Percentiles rank a stretch among this genome's conserved stretches.
phyloP scores from a whole-genome alignment of 1,284 basidiomycete genomes.

The Ganoderma boninense region DNA sequence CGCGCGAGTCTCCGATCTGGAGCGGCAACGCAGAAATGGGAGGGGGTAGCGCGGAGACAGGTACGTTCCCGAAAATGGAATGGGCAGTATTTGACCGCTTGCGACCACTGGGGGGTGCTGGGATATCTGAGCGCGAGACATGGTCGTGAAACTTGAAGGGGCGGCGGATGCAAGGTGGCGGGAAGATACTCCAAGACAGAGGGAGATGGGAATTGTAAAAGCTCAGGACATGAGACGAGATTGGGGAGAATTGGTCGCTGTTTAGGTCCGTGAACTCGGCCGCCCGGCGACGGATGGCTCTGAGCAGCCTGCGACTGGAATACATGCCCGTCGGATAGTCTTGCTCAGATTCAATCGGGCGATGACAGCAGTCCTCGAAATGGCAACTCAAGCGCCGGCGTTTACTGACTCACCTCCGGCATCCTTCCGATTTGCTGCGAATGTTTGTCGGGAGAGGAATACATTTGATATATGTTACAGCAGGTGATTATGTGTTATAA shows the following conservation, averaged over 20 bases:
- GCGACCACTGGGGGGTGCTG: constrained; percentile 55
- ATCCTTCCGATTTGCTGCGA: too few species aligned
- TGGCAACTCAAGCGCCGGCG: background rate
- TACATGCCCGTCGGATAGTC: background rate
- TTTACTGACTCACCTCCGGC: too few species aligned
- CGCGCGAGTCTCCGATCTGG: constrained; percentile 65
- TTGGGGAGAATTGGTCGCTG: too few species aligned
- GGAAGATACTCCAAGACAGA: background rate
- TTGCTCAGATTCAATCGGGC: background rate
- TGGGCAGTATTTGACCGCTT: constrained; percentile 78
- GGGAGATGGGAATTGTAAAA: too few species aligned
- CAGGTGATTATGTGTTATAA: too few species aligned
- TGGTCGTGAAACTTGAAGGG: background rate
- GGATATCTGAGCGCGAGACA: constrained; percentile 69
- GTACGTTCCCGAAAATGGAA: constrained; percentile 57
- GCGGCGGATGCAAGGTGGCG: background rate
- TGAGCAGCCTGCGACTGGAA: background rate
- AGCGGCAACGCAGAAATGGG: constrained; percentile 50
- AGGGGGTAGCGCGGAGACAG: constrained; percentile 33
- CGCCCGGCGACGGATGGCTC: background rate
- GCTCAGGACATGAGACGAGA: too few species aligned
- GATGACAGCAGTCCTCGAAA: background rate
- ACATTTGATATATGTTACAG: too few species aligned
- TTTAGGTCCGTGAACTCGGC: background rate
- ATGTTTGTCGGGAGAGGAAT: too few species aligned